Conservation (phyloP, 2,329 filamentous ascomycete species). For the Trichophyton rubrum region DNA sequence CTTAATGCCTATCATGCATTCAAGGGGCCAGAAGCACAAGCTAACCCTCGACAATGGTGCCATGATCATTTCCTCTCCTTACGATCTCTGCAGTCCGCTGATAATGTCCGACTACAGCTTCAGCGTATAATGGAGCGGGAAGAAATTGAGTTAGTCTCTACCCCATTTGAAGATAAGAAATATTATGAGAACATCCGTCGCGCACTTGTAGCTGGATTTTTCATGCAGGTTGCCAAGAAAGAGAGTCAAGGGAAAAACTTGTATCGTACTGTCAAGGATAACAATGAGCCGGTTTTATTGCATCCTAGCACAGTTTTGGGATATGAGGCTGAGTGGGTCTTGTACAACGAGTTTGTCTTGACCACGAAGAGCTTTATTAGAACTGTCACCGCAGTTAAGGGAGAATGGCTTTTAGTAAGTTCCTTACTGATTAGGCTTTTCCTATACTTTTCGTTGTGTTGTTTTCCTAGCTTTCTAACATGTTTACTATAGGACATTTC, state of each 20-base stretch:
- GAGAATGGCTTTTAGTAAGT: slow-evolving; percentile 84
- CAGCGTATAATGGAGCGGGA: slow-evolving; percentile 94
- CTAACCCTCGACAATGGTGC: slow-evolving; percentile 80
- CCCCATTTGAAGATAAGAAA: slow-evolving; percentile 84
- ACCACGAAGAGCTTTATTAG: slow-evolving; percentile 98
- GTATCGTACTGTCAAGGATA: slow-evolving; percentile 89
- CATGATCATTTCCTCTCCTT: slow-evolving; percentile 91
- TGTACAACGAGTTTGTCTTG: slow-evolving; percentile 97
- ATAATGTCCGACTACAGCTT: slow-evolving; percentile 84
- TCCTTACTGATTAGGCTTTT: neutral
- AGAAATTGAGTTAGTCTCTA: slow-evolving; percentile 73
- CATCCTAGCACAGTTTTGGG: slow-evolving; percentile 86
- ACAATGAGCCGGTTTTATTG: slow-evolving; percentile 75
- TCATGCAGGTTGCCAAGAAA: slow-evolving; percentile 98
- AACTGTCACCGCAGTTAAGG: slow-evolving; percentile 79
- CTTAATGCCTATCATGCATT: slow-evolving; percentile 98
- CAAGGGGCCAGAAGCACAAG: slow-evolving; percentile 59
- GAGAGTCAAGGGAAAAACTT: slow-evolving; percentile 69
- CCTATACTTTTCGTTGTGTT: slow-evolving; percentile 6
- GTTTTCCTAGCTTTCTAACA: slow-evolving; percentile 21
- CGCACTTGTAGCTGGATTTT: slow-evolving; percentile 86
- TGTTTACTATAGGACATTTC: slow-evolving; percentile 63
- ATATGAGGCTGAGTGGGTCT: slow-evolving; percentile 86
- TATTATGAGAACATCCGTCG: slow-evolving; percentile 97
- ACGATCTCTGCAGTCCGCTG: slow-evolving; percentile 77